Base-by-base conservation (phyloP, 2,329 filamentous ascomycete species). In the Fusarium armeniacum region DNA sequence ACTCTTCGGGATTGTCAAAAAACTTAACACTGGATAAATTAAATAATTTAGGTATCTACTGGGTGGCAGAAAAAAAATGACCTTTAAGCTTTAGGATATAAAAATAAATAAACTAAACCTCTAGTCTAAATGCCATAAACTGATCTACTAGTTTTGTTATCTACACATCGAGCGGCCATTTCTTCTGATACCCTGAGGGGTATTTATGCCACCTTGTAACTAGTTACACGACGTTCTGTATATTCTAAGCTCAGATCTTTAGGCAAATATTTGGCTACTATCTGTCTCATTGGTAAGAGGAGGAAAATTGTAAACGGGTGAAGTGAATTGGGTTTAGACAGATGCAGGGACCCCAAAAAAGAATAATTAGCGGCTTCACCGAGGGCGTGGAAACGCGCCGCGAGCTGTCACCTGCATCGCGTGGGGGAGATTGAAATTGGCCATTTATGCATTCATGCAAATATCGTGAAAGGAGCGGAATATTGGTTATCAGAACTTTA, bases 331-430 rank as follows among this genome's bases (percentile, higher is more conserved):
- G 67, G 67, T 64, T 51, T 62, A 70, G 55, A 66, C 40, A 49
- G 40, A 45, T 43, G 49, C 66, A 57, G 57, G 69, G 69, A 38
- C 60, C 62, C 41, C 65, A 51, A 51, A 51, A 52, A 61, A 60
- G 33, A 51, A 51, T 40, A 12, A 51, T 51, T 55, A 53, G 65
- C 75, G 74, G 74, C 65, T 66, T 75, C 67, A 75, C 75, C 75
- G 75, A 76, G 71, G 73, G 73, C 67, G 74, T 73, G 72, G 69
- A 75, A 73, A 65, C 57, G 71, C 73, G 74, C 75, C 72, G 67
- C 69, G 68, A 71, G 68, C 49, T 69, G 66, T 65, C 53, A 62
- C 51, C 58, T 64, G 59, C 64, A 72, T 73, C 62, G 59, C 62
- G 73, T 73, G 73, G 72, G 72, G 65, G 57, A 75, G 57, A 51